Conservation (phyloP, 192 early-diverging fungal genomes). For the Mortierella antarctica region DNA sequence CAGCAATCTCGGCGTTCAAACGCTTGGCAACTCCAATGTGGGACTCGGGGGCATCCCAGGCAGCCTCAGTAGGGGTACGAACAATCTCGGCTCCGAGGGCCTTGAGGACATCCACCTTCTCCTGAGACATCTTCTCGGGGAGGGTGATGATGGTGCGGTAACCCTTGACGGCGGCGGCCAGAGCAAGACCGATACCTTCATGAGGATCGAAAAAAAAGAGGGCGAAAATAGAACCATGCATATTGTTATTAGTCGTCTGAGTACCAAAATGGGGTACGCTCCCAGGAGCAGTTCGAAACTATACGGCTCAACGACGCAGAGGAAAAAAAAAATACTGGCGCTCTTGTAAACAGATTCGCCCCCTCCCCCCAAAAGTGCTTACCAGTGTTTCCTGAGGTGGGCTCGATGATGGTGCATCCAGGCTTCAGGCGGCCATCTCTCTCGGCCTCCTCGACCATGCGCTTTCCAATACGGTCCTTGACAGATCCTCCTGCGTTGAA, state of each 20-base stretch:
- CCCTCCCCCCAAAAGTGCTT: not conserved
- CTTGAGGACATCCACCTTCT: conserved; percentile 99
- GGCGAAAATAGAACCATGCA: not conserved
- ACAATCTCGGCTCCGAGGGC: conserved; percentile 98
- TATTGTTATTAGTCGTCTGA: no score
- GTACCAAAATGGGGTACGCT: no score
- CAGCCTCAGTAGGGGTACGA: conserved; percentile 98
- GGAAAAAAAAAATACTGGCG: conserved; percentile 8
- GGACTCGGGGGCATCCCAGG: conserved; percentile 98
- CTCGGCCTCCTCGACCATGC: conserved; percentile 98
- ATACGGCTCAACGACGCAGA: not conserved
- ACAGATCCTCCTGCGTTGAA: conserved; percentile 99
- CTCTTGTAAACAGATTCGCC: not conserved
- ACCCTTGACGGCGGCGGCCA: conserved; percentile 98
- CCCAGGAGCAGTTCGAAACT: conserved; percentile 4
- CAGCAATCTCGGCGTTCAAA: conserved; percentile 94
- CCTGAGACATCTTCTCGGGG: conserved; percentile 99
- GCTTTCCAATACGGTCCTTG: conserved; percentile 97
- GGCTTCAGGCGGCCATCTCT: conserved; percentile 89
- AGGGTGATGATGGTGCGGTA: conserved; percentile 98
- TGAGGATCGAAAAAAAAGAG: conserved; percentile 29
- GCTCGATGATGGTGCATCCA: conserved; percentile 96
- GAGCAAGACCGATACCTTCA: conserved; percentile 88
- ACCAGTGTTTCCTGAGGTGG: conserved; percentile 99
- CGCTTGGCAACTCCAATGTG: conserved; percentile 97